A percentile compares a stretch with the other conserved stretches of the same genome.
Conservation (phyloP, 176 grass and related monocot genomes). For the Zea mays region Zm-B73-REFERENCE-NAM-5.0 NC_050101.1:134425501-134426000, state of each 20-base stretch:
- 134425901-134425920: conserved; percentile 72
- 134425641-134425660: conserved; percentile 18
- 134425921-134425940: conserved; percentile 73
- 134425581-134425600: conserved; percentile 78
- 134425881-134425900: conserved; percentile 71
- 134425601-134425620: conserved; percentile 68
- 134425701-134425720: conserved; percentile 17
- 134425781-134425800: conserved; percentile 82
- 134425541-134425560: conserved; percentile 84
- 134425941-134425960: conserved; percentile 26
- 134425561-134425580: conserved; percentile 65
- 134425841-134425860: conserved; percentile 77
- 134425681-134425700: conserved; percentile 5
- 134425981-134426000: conserved; percentile 21
- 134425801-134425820: conserved; percentile 84
- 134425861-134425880: conserved; percentile 57
- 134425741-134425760: conserved; percentile 78
- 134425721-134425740: conserved; percentile 65
- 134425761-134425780: conserved; percentile 75
- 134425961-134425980: conserved; percentile 19
- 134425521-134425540: conserved; percentile 74
- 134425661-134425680: conserved; percentile 2
- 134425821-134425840: conserved; percentile 78
- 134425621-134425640: conserved; percentile 59
- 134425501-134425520: conserved; percentile 92